Conservation (phyloP, 805 yeast genomes). For the Geotrichum ghanense region DNA sequence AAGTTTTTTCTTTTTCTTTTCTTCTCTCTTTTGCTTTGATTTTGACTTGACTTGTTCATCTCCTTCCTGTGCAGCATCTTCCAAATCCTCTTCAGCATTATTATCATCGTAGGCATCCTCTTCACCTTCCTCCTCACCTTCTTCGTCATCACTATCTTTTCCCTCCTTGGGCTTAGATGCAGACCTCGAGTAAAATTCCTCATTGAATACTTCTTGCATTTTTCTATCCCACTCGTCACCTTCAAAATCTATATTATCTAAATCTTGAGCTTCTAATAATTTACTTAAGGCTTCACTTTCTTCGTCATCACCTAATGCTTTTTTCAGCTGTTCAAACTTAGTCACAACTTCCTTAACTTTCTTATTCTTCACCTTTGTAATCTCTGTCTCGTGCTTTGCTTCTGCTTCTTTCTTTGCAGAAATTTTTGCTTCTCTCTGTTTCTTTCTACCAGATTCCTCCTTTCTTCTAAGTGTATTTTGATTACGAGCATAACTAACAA, state of each 20-base stretch:
- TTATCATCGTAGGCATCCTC: no score
- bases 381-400: conserved; percentile 42
- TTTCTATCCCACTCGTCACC: conserved; percentile 85
- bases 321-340: conserved; percentile 50
- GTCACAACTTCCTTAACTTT: conserved; percentile 72
- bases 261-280: conserved; percentile 59
- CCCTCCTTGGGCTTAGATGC: conserved; percentile 55
- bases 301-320: conserved; percentile 58
- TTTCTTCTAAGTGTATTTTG: conserved; percentile 87
- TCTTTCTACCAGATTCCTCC: conserved; percentile 61
- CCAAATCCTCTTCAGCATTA: conserved; percentile 17
- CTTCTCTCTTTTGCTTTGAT: conserved; percentile 24
- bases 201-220: conserved; percentile 77
- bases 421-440: conserved; percentile 62
- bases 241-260: conserved; percentile 73
- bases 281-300: conserved; percentile 31
- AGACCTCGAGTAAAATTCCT: conserved; percentile 56
- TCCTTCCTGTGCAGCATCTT: conserved; percentile 9
- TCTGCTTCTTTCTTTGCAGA: conserved; percentile 42
- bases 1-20: conserved; percentile 50
- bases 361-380: conserved; percentile 60
- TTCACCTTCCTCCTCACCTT: conserved; percentile 29
- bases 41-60: conserved; percentile 11
- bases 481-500: conserved; percentile 83
- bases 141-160: conserved; percentile 42